Evolutionary conservation across 805 yeast genomes (phyloP).

Genomic region (Yarrowia hollandica): DNA sequence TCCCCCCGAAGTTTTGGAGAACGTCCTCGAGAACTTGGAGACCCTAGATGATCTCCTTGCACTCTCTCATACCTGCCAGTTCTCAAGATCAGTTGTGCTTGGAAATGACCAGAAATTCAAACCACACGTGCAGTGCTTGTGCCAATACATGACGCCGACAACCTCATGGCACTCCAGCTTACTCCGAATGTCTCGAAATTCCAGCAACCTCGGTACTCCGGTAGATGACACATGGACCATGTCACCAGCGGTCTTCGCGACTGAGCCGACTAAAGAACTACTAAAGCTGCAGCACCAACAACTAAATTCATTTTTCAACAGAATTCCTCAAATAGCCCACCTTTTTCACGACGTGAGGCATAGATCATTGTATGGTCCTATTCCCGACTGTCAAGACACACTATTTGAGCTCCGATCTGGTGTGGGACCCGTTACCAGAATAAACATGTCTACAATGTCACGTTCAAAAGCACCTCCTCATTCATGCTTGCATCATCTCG

Average conservation of each 20-base stretch:
- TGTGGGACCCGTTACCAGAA: constrained; percentile 14
- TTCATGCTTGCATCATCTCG: constrained; percentile 21
- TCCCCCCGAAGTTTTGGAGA: constrained; percentile 4
- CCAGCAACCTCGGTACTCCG: neutral
- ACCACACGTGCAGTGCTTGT: constrained; percentile 11
- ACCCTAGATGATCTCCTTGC: constrained; percentile 7
- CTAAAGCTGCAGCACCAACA: neutral
- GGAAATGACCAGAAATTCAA: constrained; percentile 16
- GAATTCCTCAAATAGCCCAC: neutral
- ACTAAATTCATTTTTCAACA: neutral
- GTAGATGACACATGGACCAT: constrained; percentile 22
- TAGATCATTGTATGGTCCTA: constrained; percentile 15
- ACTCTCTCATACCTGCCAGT: constrained; percentile 9
- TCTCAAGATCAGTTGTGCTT: constrained; percentile 2
- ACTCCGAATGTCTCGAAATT: neutral
- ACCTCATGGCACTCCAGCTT: constrained; percentile 18
- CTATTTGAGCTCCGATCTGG: constrained; percentile 26
- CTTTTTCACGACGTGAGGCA: constrained; percentile 15
- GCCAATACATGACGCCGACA: constrained; percentile 15
- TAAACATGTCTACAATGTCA: constrained; percentile 20
- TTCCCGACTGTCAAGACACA: constrained; percentile 7
- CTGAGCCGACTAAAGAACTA: constrained; percentile 14
- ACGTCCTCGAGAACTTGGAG: neutral
- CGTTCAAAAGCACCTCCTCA: constrained; percentile 17
- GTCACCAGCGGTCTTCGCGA: constrained; percentile 19